Evolutionary conservation across 768 basidiomycete genomes (phyloP).

Genomic region (Asterophora lycoperdoides): DNA sequence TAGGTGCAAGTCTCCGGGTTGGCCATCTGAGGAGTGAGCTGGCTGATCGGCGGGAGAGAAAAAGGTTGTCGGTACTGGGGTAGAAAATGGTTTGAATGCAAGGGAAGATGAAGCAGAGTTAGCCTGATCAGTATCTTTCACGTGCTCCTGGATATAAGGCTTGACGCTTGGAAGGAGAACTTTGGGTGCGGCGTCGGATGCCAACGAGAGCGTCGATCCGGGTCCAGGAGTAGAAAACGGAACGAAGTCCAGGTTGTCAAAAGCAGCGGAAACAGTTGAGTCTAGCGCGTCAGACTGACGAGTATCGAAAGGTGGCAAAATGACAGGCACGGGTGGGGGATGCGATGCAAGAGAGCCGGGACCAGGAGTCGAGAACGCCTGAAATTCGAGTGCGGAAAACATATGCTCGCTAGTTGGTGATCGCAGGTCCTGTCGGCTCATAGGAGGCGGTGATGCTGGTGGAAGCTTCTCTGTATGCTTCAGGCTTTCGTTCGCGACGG

Average conservation of each 20-base stretch:
- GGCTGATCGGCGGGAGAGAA: neutral
- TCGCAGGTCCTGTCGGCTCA: neutral
- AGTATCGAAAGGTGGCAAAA: neutral
- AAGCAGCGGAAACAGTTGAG: neutral
- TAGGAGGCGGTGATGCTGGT: too few species aligned
- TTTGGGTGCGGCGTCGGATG: neutral
- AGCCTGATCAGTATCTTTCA: neutral
- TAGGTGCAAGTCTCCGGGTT: constrained; percentile 6
- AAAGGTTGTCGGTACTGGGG: neutral
- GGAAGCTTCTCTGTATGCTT: too few species aligned
- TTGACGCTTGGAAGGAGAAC: neutral
- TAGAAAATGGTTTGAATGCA: neutral
- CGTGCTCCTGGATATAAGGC: neutral
- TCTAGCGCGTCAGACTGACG: neutral
- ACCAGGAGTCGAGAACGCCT: constrained; percentile 27
- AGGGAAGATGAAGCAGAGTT: neutral
- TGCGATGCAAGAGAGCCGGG: constrained; percentile 23
- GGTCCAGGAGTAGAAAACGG: constrained; percentile 22
- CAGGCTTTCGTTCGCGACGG: neutral
- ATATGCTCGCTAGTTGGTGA: neutral
- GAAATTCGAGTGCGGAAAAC: constrained; percentile 14
- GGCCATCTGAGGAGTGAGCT: neutral
- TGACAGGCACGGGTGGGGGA: neutral
- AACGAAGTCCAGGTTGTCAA: constrained; percentile 6
- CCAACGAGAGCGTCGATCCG: constrained; percentile 2